A percentile compares a stretch with the other conserved stretches of the same genome.
These are phyloP conservation scores for Eucalyptus tenuipes DNA, from an alignment of 345 rosid species.

Conservation along the genomic window DNA sequence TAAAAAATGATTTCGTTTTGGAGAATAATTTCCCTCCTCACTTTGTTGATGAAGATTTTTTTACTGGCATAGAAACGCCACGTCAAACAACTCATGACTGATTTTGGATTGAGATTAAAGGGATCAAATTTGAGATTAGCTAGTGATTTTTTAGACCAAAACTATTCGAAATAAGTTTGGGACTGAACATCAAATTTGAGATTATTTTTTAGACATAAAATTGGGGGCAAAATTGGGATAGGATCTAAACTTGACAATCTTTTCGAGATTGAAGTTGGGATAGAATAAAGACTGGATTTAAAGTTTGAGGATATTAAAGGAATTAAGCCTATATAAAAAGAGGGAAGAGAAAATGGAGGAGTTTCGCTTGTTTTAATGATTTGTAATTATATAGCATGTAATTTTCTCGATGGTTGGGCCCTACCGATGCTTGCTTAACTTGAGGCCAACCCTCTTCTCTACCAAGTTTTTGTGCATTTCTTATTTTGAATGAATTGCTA, in stretches of 20 bases:
- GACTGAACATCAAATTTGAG: no score
- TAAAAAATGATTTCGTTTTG: accelerated
- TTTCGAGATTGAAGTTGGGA: no score
- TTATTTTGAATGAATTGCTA: not conserved
- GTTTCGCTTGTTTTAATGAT: not conserved
- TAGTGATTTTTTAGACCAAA: not conserved
- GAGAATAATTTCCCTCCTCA: no score
- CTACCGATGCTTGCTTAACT: not conserved
- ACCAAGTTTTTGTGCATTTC: not conserved
- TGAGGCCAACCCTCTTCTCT: not conserved
- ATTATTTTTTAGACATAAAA: no score
- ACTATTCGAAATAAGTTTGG: no score
- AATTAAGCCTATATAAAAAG: not conserved
- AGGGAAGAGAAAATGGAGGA: not conserved
- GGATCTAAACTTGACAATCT: no score
- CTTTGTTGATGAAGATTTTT: no score
- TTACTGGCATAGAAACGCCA: no score
- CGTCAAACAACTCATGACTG: no score
- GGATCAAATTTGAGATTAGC: no score
- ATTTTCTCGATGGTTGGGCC: not conserved
- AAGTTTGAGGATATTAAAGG: not conserved
- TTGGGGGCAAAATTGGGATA: not conserved
- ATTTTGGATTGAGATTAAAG: no score
- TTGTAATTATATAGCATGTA: not conserved
- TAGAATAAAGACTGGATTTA: no score